Conservation (phyloP, 257 asterid species). For the Ophiorrhiza pumila region DNA sequence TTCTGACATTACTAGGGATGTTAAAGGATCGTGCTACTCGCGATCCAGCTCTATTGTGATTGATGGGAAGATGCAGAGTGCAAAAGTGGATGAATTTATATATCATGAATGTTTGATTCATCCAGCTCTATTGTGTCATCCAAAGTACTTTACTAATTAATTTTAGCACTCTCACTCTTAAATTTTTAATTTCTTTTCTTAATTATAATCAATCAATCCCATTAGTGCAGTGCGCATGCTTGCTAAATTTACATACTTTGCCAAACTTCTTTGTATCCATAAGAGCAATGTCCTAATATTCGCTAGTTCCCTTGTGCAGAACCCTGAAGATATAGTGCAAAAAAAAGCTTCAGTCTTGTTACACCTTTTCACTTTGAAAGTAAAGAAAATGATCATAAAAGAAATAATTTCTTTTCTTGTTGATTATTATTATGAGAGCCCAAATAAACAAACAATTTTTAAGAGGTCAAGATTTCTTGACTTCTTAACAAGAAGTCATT, state of each 20-base stretch:
- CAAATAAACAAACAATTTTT: no score
- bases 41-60: no score
- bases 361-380: neutral
- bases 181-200: neutral
- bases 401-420: no score
- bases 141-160: constrained; percentile 44
- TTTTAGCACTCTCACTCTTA: neutral
- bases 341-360: neutral
- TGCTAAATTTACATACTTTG: constrained; percentile 45
- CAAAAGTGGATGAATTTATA: constrained; percentile 91
- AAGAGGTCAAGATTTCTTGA: no score
- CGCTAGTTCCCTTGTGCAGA: constrained; percentile 84
- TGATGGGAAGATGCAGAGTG: constrained; percentile 99
- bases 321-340: constrained; percentile 49
- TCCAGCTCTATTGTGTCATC: constrained; percentile 90
- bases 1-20: no score
- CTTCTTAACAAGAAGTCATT: no score
- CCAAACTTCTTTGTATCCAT: constrained; percentile 90
- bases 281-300: constrained; percentile 90
- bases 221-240: constrained; percentile 18
- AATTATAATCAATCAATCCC: neutral
- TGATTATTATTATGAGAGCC: no score
- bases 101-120: constrained; percentile 96
- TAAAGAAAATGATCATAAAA: no score
- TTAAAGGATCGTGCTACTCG: no score